Percentiles rank a stretch among this genome's conserved stretches.
phyloP scores from a whole-genome alignment of 2,329 filamentous ascomycete genomes.

The Calcarisporium arbuscula region DNA sequence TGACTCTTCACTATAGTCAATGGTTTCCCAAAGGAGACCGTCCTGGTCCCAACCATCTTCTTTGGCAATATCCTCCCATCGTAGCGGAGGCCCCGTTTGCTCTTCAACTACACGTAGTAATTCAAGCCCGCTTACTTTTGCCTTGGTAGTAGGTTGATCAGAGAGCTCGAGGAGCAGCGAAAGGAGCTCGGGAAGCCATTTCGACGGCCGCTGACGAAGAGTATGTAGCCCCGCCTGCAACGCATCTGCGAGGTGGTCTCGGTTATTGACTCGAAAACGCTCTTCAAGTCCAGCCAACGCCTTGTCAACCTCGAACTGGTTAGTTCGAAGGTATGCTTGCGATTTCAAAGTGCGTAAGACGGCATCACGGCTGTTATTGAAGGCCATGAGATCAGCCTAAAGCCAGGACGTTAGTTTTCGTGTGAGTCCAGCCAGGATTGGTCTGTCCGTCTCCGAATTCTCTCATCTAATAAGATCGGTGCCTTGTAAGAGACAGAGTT shows the following conservation, averaged over 20 bases:
- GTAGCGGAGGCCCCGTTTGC: constrained; percentile 45
- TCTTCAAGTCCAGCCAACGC: constrained; percentile 71
- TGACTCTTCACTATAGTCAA: constrained; percentile 63
- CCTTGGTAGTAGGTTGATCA: constrained; percentile 68
- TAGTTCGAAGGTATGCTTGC: constrained; percentile 57
- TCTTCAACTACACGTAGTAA: constrained; percentile 36
- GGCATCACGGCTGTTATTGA: constrained; percentile 41
- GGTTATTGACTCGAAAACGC: constrained; percentile 73
- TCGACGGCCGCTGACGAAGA: constrained; percentile 45
- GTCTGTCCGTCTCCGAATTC: too few species aligned
- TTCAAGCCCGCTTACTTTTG: constrained; percentile 58
- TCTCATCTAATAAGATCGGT: too few species aligned
- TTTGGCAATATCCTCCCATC: constrained; percentile 72
- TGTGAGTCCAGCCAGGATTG: constrained; percentile 5
- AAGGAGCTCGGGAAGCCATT: constrained; percentile 74
- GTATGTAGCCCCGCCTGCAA: constrained; percentile 53
- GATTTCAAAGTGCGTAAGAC: constrained; percentile 46
- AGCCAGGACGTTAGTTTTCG: constrained; percentile 2
- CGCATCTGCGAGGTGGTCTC: constrained; percentile 72
- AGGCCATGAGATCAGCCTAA: constrained; percentile 25
- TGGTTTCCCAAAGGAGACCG: constrained; percentile 62
- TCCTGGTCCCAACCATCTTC: constrained; percentile 69
- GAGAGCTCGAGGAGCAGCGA: constrained; percentile 76
- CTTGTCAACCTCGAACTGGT: constrained; percentile 66
- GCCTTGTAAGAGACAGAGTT: background rate